A percentile compares a stretch with the other conserved stretches of the same genome.
Evolutionary conservation across 805 yeast genomes (phyloP).

Genomic region (Pichia membranifaciens): DNA sequence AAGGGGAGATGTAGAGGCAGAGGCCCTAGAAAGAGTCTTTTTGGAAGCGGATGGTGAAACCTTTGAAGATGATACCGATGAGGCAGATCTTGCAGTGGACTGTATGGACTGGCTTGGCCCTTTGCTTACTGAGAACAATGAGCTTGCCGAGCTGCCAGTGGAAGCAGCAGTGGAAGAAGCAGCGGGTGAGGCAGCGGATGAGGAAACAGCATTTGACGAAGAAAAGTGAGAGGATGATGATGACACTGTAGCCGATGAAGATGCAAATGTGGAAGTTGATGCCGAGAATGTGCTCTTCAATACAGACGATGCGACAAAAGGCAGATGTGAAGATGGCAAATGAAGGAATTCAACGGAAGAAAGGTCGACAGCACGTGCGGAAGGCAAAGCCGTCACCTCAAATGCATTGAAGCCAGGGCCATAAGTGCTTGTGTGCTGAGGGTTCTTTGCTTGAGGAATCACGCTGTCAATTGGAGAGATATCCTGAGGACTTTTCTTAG

Average conservation of each 20-base stretch:
- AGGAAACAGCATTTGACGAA: not conserved
- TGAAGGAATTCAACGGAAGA: not conserved
- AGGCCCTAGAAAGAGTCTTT: not conserved
- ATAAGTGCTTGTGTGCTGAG: slow-evolving; percentile 8
- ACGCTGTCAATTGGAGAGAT: slow-evolving; percentile 32
- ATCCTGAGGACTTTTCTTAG: slow-evolving; percentile 28
- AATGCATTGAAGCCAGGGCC: slow-evolving; percentile 10
- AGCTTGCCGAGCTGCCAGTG: no score
- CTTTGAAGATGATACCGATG: not conserved
- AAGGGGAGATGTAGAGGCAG: not conserved
- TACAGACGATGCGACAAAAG: not conserved
- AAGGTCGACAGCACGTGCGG: slow-evolving; percentile 1
- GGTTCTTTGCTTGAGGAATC: slow-evolving; percentile 26
- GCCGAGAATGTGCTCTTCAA: not conserved
- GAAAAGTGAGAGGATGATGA: not conserved
- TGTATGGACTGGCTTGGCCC: not conserved
- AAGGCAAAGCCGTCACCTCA: slow-evolving; percentile 8
- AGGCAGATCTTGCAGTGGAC: not conserved
- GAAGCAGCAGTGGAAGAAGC: not conserved
- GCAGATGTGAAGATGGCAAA: not conserved
- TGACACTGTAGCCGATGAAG: not conserved
- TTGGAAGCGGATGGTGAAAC: not conserved
- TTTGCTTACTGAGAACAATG: no score
- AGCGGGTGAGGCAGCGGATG: not conserved
- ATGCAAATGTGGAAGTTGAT: not conserved